Base-by-base conservation (phyloP, 1,139 yeast species). In the Hyphopichia wangnamkhiaoensis region DNA sequence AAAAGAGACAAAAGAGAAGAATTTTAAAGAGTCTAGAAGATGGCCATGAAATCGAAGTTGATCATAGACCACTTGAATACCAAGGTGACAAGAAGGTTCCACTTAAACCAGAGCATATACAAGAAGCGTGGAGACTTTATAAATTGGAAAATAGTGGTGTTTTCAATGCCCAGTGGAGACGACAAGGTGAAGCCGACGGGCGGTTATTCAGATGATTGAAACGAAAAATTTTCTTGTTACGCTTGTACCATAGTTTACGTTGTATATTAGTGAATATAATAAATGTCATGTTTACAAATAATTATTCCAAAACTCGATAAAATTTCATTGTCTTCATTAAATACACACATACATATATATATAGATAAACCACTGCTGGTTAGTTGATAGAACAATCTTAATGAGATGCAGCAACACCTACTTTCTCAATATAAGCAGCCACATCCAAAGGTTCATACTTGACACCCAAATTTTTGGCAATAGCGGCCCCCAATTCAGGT, bases 51-150 rank as follows among this genome's bases (percentile, higher is more conserved):
- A 54, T 59, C 14, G 63, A 61, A 35, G 63, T 60, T 2, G 61
- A 59, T 13, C 65, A 60, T 44, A 52, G 48, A 19, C 55, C 53
- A 19, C 55, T 72, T 39, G 53, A 49, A 19, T 71, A 60, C 42
- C 56, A 54, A 33, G 77, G 76, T 21, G 82, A 79, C 44, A 62
- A 61, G 14, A 63, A 68, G 35, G 71, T 74, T 31, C 96, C 96
- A 0, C 61, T 91, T 33, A 72, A 79, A 33, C 96, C 97, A 0
- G 90, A 86, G 48, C 95, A 91, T 56, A 73, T 91, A 31, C 67
- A 95, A 34, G 96, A 89, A 53, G 97, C 97, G 1, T 87, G 95
- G 90, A 68, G 95, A 47, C 58, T 86, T 38, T 84, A 81, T 51
- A 78, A 79, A 46, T 48, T 72, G 33, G 95, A 89, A 51, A 79